phyloP scores from a whole-genome alignment of 441 rosid species.

The Brassica hybrid region DNA sequence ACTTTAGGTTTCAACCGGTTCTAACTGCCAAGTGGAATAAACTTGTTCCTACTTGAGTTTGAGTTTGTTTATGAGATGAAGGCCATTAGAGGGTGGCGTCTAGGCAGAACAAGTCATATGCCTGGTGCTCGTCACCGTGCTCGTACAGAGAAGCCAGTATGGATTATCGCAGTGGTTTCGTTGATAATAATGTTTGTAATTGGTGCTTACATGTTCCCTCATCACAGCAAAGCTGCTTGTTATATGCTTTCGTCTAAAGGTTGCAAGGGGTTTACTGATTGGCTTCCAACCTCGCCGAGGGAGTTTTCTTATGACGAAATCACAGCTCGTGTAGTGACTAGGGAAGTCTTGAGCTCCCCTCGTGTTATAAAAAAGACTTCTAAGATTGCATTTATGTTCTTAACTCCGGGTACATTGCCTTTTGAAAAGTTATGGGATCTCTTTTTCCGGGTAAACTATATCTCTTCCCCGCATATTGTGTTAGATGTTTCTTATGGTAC shows the following conservation, averaged over 20 bases:
- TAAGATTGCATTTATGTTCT: slow-evolving; percentile 92
- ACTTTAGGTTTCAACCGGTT: slow-evolving; percentile 26
- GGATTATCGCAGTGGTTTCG: slow-evolving; percentile 80
- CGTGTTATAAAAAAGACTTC: slow-evolving; percentile 52
- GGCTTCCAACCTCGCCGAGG: slow-evolving; percentile 95
- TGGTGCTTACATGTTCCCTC: slow-evolving; percentile 83
- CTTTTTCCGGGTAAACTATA: slow-evolving; percentile 71
- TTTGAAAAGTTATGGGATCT: slow-evolving; percentile 97
- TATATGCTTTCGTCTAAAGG: slow-evolving; percentile 76
- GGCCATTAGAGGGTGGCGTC: slow-evolving; percentile 41
- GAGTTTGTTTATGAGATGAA: slow-evolving; percentile 39
- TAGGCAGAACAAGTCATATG: slow-evolving; percentile 58
- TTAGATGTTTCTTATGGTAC: background rate
- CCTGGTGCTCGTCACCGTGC: slow-evolving; percentile 75
- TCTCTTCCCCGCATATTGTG: slow-evolving; percentile 10
- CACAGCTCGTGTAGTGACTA: slow-evolving; percentile 70
- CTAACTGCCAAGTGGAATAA: no score
- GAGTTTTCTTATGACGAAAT: slow-evolving; percentile 75
- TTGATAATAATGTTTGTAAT: slow-evolving; percentile 75
- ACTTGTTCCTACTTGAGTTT: slow-evolving; percentile 14
- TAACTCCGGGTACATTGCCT: slow-evolving; percentile 85
- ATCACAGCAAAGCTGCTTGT: slow-evolving; percentile 67
- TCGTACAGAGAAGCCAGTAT: slow-evolving; percentile 70
- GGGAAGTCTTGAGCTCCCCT: slow-evolving; percentile 71
- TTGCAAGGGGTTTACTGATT: slow-evolving; percentile 70